Percentiles rank a stretch among this genome's conserved stretches.
These are phyloP conservation scores for Cytospora schulzeri DNA, from an alignment of 2,329 filamentous ascomycete genomes.

Conservation along the genomic window DNA sequence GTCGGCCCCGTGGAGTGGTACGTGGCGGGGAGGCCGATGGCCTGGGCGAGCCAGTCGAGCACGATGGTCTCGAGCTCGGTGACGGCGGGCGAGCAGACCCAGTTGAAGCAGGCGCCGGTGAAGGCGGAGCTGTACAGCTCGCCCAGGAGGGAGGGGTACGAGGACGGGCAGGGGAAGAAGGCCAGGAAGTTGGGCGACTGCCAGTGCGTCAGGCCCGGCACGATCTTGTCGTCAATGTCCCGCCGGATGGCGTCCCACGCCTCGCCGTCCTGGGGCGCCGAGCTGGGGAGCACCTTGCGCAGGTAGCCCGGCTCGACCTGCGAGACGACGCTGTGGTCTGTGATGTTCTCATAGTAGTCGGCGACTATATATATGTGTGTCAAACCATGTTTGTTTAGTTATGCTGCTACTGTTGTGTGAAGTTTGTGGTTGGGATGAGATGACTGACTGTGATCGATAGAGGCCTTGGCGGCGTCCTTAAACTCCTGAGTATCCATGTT, in stretches of 20 bases:
- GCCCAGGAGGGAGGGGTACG: conserved; percentile 83
- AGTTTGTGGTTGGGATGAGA: conserved; percentile 19
- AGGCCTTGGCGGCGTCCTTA: conserved; percentile 71
- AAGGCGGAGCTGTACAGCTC: conserved; percentile 92
- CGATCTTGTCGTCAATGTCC: conserved; percentile 83
- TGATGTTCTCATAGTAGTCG: conserved; percentile 78
- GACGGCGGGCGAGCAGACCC: conserved; percentile 89
- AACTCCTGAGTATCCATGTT: conserved; percentile 81
- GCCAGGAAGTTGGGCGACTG: conserved; percentile 94
- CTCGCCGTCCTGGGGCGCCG: conserved; percentile 67
- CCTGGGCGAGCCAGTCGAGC: conserved; percentile 85
- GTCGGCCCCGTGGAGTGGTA: conserved; percentile 74
- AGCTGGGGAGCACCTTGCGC: conserved; percentile 71
- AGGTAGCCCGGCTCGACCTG: conserved; percentile 85
- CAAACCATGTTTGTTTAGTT: not conserved
- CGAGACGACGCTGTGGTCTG: conserved; percentile 71
- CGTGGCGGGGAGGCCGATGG: conserved; percentile 71
- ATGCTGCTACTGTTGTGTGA: conserved; percentile 19
- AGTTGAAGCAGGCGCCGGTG: conserved; percentile 92
- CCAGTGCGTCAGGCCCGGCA: conserved; percentile 92
- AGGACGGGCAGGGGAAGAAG: conserved; percentile 84
- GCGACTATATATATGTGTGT: conserved; percentile 59
- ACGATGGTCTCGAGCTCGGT: conserved; percentile 94
- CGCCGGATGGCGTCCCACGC: conserved; percentile 77
- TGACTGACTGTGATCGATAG: conserved; percentile 78